Percentiles rank a stretch among this genome's conserved stretches.
These are phyloP conservation scores for Hygrocybe coccinea DNA, from an alignment of 768 basidiomycete species.

Conservation along the genomic window DNA sequence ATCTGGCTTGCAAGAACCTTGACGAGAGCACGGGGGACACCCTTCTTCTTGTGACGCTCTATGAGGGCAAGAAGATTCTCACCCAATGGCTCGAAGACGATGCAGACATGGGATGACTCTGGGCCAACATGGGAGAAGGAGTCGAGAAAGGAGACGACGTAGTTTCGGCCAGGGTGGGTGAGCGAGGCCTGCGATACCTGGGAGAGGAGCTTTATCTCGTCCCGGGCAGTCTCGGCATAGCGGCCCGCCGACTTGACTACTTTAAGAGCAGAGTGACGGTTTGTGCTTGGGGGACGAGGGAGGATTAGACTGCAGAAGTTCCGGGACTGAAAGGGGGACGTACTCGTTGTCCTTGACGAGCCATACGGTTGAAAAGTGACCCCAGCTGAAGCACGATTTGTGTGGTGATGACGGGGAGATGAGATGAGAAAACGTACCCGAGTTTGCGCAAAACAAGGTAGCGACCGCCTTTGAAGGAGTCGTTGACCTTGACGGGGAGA, in stretches of 20 bases:
- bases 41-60: conserved; percentile 75
- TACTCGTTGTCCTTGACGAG: conserved; percentile 75
- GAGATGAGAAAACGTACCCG: conserved; percentile 47
- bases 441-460: conserved; percentile 88
- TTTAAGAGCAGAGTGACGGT: conserved; percentile 84
- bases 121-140: conserved; percentile 76
- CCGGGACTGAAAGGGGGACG: conserved; percentile 28
- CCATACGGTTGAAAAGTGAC: conserved; percentile 95
- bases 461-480: conserved; percentile 77
- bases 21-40: conserved; percentile 76
- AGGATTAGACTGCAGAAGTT: conserved; percentile 13
- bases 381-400: conserved; percentile 58
- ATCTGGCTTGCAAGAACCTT: conserved; percentile 84
- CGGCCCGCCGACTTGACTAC: conserved; percentile 92
- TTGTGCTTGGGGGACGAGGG: conserved; percentile 40
- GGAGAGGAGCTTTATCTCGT: conserved; percentile 90
- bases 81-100: conserved; percentile 84
- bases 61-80: conserved; percentile 73
- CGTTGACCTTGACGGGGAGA: conserved; percentile 73
- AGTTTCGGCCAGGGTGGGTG: conserved; percentile 69
- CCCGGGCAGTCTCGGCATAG: conserved; percentile 93
- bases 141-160: conserved; percentile 88
- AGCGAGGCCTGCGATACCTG: conserved; percentile 68
- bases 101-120: conserved; percentile 77
- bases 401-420: conserved; percentile 16